Conservation (phyloP, 2,329 filamentous ascomycete species). For the Metarhizium rileyi region DNA sequence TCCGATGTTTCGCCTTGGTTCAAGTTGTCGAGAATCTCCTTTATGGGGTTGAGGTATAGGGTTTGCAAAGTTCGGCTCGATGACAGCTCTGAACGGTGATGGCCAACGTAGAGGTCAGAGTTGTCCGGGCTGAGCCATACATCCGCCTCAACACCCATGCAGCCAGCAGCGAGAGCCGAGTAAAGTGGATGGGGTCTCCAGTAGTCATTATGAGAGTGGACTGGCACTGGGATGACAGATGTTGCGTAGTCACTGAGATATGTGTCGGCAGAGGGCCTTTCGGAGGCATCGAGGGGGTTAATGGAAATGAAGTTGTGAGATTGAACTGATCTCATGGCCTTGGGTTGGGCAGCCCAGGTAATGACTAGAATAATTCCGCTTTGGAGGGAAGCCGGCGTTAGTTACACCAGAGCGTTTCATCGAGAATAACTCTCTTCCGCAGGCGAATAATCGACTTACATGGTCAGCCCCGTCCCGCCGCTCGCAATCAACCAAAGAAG, state of each 20-base stretch:
- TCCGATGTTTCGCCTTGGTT: conserved; percentile 6
- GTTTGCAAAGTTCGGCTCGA: conserved; percentile 45
- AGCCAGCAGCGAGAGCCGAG: conserved; percentile 49
- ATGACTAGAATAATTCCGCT: conserved; percentile 7
- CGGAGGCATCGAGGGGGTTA: neutral
- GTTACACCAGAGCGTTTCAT: neutral
- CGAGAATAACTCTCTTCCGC: neutral
- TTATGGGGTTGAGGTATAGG: conserved; percentile 56
- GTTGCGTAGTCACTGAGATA: conserved; percentile 3
- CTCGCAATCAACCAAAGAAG: conserved; percentile 5
- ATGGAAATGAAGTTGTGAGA: conserved; percentile 1
- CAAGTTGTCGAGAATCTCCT: conserved; percentile 42
- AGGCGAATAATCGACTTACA: conserved; percentile 1
- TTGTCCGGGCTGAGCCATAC: conserved; percentile 46
- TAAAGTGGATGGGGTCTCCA: conserved; percentile 53
- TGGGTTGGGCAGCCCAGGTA: conserved; percentile 3
- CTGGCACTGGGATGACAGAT: conserved; percentile 34
- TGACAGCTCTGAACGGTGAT: conserved; percentile 37
- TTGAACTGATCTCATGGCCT: conserved; percentile 3
- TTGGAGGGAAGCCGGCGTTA: neutral
- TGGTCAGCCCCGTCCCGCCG: conserved; percentile 2
- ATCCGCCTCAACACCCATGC: conserved; percentile 57
- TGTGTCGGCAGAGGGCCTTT: neutral
- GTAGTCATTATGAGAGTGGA: conserved; percentile 63
- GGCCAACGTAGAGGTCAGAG: conserved; percentile 48